A percentile compares a stretch with the other conserved stretches of the same genome.
These are phyloP conservation scores for Keqinozyma sinolaborantium DNA, from an alignment of 1,139 yeast species.

Conservation along the genomic window DNA sequence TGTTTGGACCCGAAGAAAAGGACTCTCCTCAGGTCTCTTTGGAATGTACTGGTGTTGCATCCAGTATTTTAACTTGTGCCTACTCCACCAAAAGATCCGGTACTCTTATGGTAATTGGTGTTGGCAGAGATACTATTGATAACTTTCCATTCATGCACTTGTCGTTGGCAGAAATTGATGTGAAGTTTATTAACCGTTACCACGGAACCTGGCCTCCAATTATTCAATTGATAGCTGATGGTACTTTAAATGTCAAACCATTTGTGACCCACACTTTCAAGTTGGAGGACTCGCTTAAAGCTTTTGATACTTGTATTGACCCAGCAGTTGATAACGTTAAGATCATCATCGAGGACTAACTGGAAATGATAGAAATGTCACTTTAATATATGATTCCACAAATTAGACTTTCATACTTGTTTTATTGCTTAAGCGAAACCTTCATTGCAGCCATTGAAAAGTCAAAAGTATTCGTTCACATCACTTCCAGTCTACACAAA, in stretches of 20 bases:
- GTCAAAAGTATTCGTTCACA: no score
- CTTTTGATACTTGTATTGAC: conserved; percentile 45
- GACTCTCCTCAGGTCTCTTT: conserved; percentile 49
- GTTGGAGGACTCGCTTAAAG: conserved; percentile 70
- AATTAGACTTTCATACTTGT: no score
- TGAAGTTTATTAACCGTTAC: conserved; percentile 53
- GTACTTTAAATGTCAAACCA: not conserved
- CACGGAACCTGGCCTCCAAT: conserved; percentile 50
- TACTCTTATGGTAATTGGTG: conserved; percentile 19
- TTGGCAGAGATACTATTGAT: conserved; percentile 66
- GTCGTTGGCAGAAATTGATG: conserved; percentile 59
- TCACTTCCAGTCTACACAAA: no score
- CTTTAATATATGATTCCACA: no score
- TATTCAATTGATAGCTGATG: conserved; percentile 34
- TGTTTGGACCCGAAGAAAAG: conserved; percentile 26
- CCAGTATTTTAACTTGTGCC: conserved; percentile 69
- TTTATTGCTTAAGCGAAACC: no score
- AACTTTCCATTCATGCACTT: conserved; percentile 65
- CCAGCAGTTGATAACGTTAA: not conserved
- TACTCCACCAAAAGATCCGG: conserved; percentile 8
- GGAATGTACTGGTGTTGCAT: conserved; percentile 8
- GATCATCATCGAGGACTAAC: not conserved
- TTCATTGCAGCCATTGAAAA: no score
- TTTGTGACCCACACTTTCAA: conserved; percentile 72
- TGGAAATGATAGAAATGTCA: no score